Evolutionary conservation across 257 asterid species (phyloP).

Genomic region (Eustoma russellianum): DNA sequence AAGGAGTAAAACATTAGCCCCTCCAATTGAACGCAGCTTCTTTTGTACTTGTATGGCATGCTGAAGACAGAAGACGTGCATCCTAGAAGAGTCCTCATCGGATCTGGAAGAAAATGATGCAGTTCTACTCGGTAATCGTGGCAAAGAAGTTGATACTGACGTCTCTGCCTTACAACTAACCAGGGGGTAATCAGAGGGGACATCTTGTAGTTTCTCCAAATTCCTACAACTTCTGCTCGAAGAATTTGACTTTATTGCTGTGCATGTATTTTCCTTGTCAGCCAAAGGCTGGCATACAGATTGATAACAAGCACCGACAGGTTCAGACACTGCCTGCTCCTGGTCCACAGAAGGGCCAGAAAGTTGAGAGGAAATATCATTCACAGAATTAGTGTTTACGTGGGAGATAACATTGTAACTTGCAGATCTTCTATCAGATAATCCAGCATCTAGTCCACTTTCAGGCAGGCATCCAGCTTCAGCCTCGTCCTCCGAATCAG

Average conservation of each 20-base stretch:
- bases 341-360: slow-evolving; percentile 23
- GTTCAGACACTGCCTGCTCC: slow-evolving; percentile 13
- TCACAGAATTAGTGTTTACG: slow-evolving; percentile 12
- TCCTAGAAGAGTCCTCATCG: slow-evolving; percentile 80
- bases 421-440: neutral
- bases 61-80: slow-evolving; percentile 93
- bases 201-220: slow-evolving; percentile 22
- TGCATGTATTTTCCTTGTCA: slow-evolving; percentile 18
- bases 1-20: slow-evolving; percentile 66
- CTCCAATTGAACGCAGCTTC: slow-evolving; percentile 66
- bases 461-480: slow-evolving; percentile 28
- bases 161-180: slow-evolving; percentile 28
- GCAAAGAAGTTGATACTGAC: slow-evolving; percentile 17
- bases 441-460: slow-evolving; percentile 17
- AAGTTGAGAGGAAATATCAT: slow-evolving; percentile 17
- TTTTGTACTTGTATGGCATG: slow-evolving; percentile 82
- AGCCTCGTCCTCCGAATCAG: slow-evolving; percentile 51
- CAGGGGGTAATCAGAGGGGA: slow-evolving; percentile 17
- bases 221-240: slow-evolving; percentile 28
- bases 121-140: slow-evolving; percentile 21
- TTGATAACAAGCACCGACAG: slow-evolving; percentile 21
- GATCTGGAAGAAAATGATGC: slow-evolving; percentile 32
- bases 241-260: slow-evolving; percentile 28
- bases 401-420: neutral
- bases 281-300: slow-evolving; percentile 28